These are phyloP conservation scores for Warburgia ugandensis DNA, from an alignment of 164 flowering plant species.

Conservation along the genomic window DNA sequence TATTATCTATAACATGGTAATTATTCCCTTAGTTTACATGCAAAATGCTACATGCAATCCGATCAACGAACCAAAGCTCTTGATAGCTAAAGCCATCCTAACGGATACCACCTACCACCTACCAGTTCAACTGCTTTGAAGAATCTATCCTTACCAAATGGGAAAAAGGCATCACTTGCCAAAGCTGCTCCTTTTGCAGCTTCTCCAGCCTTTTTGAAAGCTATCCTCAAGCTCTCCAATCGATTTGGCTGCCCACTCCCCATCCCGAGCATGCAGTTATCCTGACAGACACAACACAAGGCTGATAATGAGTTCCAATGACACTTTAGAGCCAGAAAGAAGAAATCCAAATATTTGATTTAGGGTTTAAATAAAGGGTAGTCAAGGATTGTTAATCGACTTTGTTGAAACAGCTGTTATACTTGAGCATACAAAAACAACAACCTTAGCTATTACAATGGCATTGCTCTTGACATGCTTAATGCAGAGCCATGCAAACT, in stretches of 20 bases:
- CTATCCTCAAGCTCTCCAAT: conserved; percentile 85
- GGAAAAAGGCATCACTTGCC: conserved; percentile 99
- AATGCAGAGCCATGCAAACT: conserved; percentile 96
- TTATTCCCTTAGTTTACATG: too few relatives aligned
- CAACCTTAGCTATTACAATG: conserved; percentile 93
- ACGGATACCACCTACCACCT: not conserved
- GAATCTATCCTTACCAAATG: conserved; percentile 60
- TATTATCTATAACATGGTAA: too few relatives aligned
- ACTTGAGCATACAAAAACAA: conserved; percentile 1
- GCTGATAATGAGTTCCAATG: too few relatives aligned
- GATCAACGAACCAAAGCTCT: too few relatives aligned
- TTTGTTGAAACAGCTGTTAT: too few relatives aligned
- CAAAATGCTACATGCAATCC: too few relatives aligned
- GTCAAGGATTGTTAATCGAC: too few relatives aligned
- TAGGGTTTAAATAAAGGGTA: too few relatives aligned
- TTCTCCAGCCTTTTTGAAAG: conserved; percentile 85
- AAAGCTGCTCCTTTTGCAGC: conserved; percentile 92
- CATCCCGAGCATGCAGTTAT: conserved; percentile 96
- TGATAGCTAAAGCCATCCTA: too few relatives aligned
- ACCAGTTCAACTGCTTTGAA: not conserved
- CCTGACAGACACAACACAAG: conserved; percentile 23
- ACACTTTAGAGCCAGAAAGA: not conserved
- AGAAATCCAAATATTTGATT: too few relatives aligned
- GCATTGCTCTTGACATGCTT: conserved; percentile 99
- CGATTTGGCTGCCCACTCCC: conserved; percentile 99